A percentile compares a stretch with the other conserved stretches of the same genome.
phyloP scores from a whole-genome alignment of 371 early-diverging fungal species.

The Dichotomocladium elegans region DNA sequence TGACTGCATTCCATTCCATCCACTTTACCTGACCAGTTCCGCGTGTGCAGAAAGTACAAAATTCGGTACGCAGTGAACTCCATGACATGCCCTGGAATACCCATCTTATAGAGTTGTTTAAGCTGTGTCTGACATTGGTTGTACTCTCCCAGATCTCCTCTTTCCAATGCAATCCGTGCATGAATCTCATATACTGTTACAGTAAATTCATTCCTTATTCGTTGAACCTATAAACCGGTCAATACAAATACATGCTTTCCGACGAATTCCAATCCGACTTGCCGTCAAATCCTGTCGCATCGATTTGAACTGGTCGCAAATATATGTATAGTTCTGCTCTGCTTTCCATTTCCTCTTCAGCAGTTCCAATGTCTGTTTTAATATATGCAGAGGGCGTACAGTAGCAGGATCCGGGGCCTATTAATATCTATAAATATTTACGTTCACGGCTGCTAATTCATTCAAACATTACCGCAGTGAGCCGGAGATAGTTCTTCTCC shows the following conservation, averaged over 20 bases:
- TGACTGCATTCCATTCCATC: neutral
- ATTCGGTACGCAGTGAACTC: slow-evolving; percentile 93
- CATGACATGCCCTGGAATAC: slow-evolving; percentile 62
- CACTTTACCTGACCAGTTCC: slow-evolving; percentile 71
- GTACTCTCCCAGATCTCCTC: slow-evolving; percentile 93
- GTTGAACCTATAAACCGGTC: slow-evolving; percentile 65
- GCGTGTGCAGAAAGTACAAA: slow-evolving; percentile 83
- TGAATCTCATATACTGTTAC: slow-evolving; percentile 92
- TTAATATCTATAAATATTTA: neutral
- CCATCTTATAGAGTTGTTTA: slow-evolving; percentile 76
- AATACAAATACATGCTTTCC: neutral
- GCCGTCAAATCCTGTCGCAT: slow-evolving; percentile 94
- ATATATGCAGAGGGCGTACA: slow-evolving; percentile 80
- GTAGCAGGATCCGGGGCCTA: slow-evolving; percentile 88
- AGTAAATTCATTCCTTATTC: slow-evolving; percentile 88
- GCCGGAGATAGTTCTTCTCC: slow-evolving; percentile 86
- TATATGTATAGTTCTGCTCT: slow-evolving; percentile 82
- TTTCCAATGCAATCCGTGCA: slow-evolving; percentile 93
- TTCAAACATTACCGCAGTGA: slow-evolving; percentile 70
- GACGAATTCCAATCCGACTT: slow-evolving; percentile 10
- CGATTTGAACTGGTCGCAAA: slow-evolving; percentile 94
- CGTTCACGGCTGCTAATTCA: neutral
- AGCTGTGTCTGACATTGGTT: slow-evolving; percentile 96
- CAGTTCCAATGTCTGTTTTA: slow-evolving; percentile 71
- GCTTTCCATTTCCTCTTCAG: slow-evolving; percentile 75